Evolutionary conservation across 2,329 filamentous ascomycete genomes (phyloP), one percentile per base, ranked within the genome.

Genomic region (Microthyrium microscopicum): DNA sequence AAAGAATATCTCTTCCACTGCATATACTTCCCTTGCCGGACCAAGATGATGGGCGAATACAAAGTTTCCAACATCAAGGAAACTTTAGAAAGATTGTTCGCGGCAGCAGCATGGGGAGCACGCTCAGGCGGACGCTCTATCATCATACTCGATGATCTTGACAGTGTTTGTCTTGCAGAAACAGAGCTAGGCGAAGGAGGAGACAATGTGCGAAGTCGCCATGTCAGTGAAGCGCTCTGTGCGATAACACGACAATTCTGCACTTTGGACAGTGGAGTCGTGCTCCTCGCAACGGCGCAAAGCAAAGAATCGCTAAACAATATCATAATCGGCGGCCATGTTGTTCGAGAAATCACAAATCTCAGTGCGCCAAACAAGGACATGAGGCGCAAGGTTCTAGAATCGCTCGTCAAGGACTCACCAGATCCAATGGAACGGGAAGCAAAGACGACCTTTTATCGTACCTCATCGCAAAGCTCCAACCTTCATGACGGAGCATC

Each of bases 291-390:
- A 4, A 95, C 87, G 15, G 84, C 87, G 0, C 84, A 93, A 53
- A 77, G 78, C 13, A 98, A 98, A 50, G 89, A 98, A 42, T 77
- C 82, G 1, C 60, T 98, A 31, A 89, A 98, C 53, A 85, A 81
- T 44, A 73, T 92, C 12, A 71, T 98, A 33, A 73, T 95, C 37
- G 83, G 87, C 16, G 83, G 85, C 1, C 87, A 95, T 53, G 75
- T 95, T 21, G 81, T 93, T 24, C 74, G 84, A 31, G 89, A 98
- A 50, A 93, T 94, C 40, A 62, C 95, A 20, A 76, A 77, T 28
- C 60, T 98, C 35, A 89, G 87, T 49, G 85, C 89, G 0, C 89
- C 89, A 0, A 80, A 87, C 46, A 98, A 98, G 55, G 84, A 94
- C 43, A 79, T 79, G 2, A 70, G 89, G 41, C 68, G 85, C 26